A percentile compares a stretch with the other conserved stretches of the same genome.
Evolutionary conservation across 2,329 filamentous ascomycete species (phyloP).

Genomic region (Furcasterigmium sp.): DNA sequence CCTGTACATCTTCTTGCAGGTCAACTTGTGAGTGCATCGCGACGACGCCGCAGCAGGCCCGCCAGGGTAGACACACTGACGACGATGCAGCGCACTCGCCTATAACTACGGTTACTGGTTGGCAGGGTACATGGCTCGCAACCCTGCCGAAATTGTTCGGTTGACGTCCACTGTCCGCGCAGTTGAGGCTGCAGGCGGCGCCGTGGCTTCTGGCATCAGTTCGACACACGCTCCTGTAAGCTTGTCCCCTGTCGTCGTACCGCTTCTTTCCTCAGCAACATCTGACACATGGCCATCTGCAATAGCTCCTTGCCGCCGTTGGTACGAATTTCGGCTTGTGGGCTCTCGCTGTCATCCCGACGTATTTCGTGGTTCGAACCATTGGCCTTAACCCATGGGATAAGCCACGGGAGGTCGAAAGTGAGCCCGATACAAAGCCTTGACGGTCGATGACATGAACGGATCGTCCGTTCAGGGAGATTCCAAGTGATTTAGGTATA

Average conservation of each 20-base stretch:
- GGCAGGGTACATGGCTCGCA: constrained; percentile 3
- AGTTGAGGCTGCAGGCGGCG: constrained; percentile 6
- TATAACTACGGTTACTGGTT: constrained; percentile 9
- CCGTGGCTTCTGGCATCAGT: constrained; percentile 8
- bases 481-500: too few species aligned
- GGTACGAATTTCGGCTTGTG: constrained; percentile 12
- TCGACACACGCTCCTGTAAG: constrained; percentile 7
- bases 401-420: too few species aligned
- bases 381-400: too few species aligned
- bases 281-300: too few species aligned
- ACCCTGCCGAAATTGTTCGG: constrained; percentile 5
- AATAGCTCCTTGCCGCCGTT: constrained; percentile 8
- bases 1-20: constrained; percentile 16
- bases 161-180: constrained; percentile 5
- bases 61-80: too few species aligned
- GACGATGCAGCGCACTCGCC: background rate
- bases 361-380: constrained; percentile 8
- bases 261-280: too few species aligned
- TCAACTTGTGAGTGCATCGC: constrained; percentile 5
- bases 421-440: too few species aligned
- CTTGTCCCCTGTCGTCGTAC: too few species aligned
- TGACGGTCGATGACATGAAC: too few species aligned
- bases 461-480: too few species aligned
- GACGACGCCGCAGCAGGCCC: too few species aligned
- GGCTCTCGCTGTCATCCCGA: constrained; percentile 9